Evolutionary conservation across 768 basidiomycete genomes (phyloP).

Genomic region (Daedaleopsis sinensis): DNA sequence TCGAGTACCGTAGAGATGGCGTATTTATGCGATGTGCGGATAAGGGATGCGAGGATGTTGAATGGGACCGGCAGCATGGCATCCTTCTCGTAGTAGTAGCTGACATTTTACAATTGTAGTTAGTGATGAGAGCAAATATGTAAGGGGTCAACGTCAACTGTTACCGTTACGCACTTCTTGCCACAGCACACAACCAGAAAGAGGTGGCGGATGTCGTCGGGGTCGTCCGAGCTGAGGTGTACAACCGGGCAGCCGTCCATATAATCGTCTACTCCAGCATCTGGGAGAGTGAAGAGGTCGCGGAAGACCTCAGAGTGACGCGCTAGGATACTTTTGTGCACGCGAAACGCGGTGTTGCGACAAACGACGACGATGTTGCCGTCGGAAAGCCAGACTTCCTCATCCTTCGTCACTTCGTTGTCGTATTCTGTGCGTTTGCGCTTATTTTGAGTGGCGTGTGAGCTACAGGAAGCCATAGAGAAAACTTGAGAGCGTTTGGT

Average conservation of each 20-base stretch:
- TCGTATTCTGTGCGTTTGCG: neutral
- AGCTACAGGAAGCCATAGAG: no score
- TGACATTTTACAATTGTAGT: neutral
- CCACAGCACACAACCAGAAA: neutral
- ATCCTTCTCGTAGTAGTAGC: neutral
- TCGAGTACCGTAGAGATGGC: neutral
- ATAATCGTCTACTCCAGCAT: neutral
- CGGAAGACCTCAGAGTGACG: conserved; percentile 20
- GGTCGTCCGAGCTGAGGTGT: conserved; percentile 1
- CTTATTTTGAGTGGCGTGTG: no score
- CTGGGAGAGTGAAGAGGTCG: conserved; percentile 17
- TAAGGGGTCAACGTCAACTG: neutral
- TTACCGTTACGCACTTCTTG: neutral
- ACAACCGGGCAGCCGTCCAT: conserved; percentile 14
- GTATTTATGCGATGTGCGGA: conserved; percentile 1
- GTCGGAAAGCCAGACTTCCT: conserved; percentile 11
- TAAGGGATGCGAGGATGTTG: neutral
- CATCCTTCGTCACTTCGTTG: neutral
- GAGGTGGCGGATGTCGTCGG: neutral
- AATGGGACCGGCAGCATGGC: neutral
- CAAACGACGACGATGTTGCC: conserved; percentile 21
- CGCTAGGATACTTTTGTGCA: conserved; percentile 20
- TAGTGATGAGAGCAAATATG: no score
- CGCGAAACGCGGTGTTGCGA: conserved; percentile 8
- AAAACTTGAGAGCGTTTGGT: no score